These are phyloP conservation scores for Fraxinus xanthoxyloides DNA, from an alignment of 305 asterid genomes.

Conservation along the genomic window DNA sequence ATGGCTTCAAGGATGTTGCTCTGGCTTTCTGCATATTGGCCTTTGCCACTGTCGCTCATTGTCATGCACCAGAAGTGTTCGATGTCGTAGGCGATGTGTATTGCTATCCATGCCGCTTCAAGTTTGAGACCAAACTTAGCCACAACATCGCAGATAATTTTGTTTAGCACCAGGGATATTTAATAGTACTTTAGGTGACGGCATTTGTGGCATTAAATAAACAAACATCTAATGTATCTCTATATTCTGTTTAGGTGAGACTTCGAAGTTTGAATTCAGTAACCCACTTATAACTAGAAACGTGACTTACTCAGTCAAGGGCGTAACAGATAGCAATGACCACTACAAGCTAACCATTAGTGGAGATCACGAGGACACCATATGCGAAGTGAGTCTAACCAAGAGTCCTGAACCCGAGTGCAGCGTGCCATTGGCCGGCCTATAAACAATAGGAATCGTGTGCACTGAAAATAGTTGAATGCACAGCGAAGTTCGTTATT, in stretches of 20 bases:
- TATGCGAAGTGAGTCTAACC: conserved; percentile 32
- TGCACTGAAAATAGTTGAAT: conserved; percentile 39
- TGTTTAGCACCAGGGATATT: neutral
- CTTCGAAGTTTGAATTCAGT: conserved; percentile 34
- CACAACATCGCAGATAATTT: conserved; percentile 22
- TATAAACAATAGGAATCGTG: conserved; percentile 22
- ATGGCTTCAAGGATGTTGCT: conserved; percentile 45
- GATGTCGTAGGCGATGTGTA: conserved; percentile 45
- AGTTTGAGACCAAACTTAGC: conserved; percentile 43
- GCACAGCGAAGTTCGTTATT: conserved; percentile 26
- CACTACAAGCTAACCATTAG: conserved; percentile 28
- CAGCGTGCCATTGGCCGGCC: conserved; percentile 22
- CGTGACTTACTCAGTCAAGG: conserved; percentile 32
- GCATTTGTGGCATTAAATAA: neutral
- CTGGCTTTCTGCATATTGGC: conserved; percentile 40
- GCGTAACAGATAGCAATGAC: conserved; percentile 24
- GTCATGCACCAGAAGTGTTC: conserved; percentile 20
- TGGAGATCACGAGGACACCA: conserved; percentile 49
- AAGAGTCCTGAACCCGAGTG: conserved; percentile 37
- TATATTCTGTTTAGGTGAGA: conserved; percentile 20
- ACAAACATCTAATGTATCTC: neutral
- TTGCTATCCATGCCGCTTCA: conserved; percentile 56
- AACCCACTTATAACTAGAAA: conserved; percentile 14
- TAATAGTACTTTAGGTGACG: too few species aligned
- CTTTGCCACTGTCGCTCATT: conserved; percentile 30